Conservation (phyloP, 768 basidiomycete species). For the Porphyrellus cyaneotinctus region DNA sequence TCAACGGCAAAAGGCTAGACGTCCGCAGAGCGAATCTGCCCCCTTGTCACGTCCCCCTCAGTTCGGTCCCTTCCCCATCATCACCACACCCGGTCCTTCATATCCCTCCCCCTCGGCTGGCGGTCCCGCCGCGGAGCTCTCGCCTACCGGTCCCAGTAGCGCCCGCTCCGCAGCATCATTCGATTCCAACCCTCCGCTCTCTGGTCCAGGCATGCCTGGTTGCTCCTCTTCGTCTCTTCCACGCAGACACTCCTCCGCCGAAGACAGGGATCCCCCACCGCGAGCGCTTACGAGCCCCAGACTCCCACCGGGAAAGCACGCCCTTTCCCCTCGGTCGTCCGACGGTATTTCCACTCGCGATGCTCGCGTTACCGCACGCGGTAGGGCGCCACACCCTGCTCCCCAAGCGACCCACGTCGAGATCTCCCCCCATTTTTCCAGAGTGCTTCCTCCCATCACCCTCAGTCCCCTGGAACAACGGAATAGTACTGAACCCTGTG, state of each 20-base stretch:
- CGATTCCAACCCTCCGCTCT: slow-evolving; percentile 39
- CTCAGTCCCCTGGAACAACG: slow-evolving; percentile 14
- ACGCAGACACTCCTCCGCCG: slow-evolving; percentile 16
- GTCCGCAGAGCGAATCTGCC: slow-evolving; percentile 59
- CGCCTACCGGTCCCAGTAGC: slow-evolving; percentile 12
- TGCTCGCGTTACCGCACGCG: slow-evolving; percentile 12
- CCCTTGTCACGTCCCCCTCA: slow-evolving; percentile 54
- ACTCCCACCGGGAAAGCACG: not conserved
- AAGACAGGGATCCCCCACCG: slow-evolving; percentile 16
- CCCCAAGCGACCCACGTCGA: slow-evolving; percentile 11
- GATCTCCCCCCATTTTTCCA: slow-evolving; percentile 24
- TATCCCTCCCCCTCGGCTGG: slow-evolving; percentile 9
- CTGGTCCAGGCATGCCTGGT: slow-evolving; percentile 56
- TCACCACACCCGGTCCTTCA: slow-evolving; percentile 33
- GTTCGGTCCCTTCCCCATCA: slow-evolving; percentile 57
- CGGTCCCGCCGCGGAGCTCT: slow-evolving; percentile 8
- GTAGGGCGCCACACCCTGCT: slow-evolving; percentile 6
- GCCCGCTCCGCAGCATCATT: slow-evolving; percentile 24
- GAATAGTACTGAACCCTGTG: slow-evolving; percentile 14
- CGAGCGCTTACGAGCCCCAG: slow-evolving; percentile 11
- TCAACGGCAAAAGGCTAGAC: slow-evolving; percentile 82
- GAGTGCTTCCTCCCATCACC: slow-evolving; percentile 28
- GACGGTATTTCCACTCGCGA: slow-evolving; percentile 8
- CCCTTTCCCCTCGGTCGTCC: slow-evolving; percentile 8
- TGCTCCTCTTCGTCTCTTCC: slow-evolving; percentile 16